These are phyloP conservation scores for Eimeria acervulina DNA, from an alignment of 169 alveolate species.

Conservation along the genomic window DNA sequence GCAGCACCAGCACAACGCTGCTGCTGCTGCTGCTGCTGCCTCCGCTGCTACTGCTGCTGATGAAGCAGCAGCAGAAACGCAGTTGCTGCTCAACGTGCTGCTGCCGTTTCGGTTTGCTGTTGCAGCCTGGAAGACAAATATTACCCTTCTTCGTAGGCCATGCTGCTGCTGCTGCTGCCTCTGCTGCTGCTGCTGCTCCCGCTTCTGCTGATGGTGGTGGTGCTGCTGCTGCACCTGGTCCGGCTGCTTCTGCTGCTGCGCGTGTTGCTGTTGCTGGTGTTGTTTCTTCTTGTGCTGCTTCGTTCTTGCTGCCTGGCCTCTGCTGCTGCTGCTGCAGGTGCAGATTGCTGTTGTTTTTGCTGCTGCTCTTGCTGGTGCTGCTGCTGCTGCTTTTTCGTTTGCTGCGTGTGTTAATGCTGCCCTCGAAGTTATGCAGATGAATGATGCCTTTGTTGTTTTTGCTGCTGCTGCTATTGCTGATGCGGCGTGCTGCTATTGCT, in stretches of 20 bases:
- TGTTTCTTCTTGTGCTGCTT: background rate
- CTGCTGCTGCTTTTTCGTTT: conserved; percentile 25
- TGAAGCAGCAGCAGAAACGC: conserved; percentile 48
- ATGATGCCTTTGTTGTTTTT: background rate
- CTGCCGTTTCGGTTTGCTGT: conserved; percentile 47
- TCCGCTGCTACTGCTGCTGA: conserved; percentile 64
- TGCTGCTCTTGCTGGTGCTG: background rate
- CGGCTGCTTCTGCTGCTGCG: background rate
- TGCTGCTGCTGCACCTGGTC: background rate
- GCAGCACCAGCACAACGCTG: conserved; percentile 2
- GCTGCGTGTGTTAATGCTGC: background rate
- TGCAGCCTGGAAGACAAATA: background rate
- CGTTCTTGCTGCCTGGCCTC: too few species aligned
- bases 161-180: conserved; percentile 27
- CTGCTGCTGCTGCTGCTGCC: background rate
- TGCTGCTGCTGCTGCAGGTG: background rate
- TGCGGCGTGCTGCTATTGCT: too few species aligned
- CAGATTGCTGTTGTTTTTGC: background rate
- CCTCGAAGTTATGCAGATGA: background rate
- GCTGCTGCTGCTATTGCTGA: background rate
- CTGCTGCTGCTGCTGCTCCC: conserved; percentile 36
- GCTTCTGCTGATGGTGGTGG: background rate
- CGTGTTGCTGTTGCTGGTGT: conserved; percentile 24
- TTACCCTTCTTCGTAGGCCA: background rate
- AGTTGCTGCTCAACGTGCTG: conserved; percentile 38